phyloP scores from a whole-genome alignment of 345 rosid species.

The Passiflora organensis region DNA sequence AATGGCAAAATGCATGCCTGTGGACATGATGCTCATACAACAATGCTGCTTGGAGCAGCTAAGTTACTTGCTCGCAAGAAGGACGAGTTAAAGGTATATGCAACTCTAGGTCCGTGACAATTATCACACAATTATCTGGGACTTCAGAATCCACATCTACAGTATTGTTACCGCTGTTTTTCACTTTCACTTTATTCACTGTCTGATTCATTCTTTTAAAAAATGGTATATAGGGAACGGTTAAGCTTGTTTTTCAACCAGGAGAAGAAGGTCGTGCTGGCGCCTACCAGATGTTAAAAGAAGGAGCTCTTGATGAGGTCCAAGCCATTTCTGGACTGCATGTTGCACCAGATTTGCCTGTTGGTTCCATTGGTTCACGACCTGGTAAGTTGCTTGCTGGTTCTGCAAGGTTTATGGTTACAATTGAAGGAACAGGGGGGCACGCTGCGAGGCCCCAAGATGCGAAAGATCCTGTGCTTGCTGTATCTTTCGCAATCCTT shows the following conservation, averaged over 20 bases:
- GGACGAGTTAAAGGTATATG: constrained; percentile 30
- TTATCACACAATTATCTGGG: not conserved
- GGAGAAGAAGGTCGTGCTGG: constrained; percentile 52
- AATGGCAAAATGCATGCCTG: constrained; percentile 61
- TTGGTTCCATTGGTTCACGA: constrained; percentile 40
- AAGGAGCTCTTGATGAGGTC: constrained; percentile 44
- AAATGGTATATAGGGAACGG: constrained; percentile 35
- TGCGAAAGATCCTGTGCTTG: constrained; percentile 40
- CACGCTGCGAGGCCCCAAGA: constrained; percentile 45
- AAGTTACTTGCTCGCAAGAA: constrained; percentile 30
- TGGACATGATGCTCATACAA: constrained; percentile 48
- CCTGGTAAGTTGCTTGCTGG: constrained; percentile 55
- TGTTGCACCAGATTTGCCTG: constrained; percentile 29
- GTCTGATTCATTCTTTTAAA: not conserved
- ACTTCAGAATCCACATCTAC: not conserved
- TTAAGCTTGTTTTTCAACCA: constrained; percentile 60
- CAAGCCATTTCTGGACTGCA: constrained; percentile 49
- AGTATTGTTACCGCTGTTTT: too few species aligned
- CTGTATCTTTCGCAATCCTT: constrained; percentile 40
- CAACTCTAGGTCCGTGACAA: not conserved
- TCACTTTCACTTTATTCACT: not conserved
- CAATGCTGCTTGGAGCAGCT: constrained; percentile 58
- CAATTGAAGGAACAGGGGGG: constrained; percentile 42
- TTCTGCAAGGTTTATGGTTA: constrained; percentile 33
- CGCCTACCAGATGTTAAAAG: constrained; percentile 49